Evolutionary conservation across 345 rosid species (phyloP), one percentile per base, ranked within the genome.

Genomic region (Eucalyptus leucophloia): DNA sequence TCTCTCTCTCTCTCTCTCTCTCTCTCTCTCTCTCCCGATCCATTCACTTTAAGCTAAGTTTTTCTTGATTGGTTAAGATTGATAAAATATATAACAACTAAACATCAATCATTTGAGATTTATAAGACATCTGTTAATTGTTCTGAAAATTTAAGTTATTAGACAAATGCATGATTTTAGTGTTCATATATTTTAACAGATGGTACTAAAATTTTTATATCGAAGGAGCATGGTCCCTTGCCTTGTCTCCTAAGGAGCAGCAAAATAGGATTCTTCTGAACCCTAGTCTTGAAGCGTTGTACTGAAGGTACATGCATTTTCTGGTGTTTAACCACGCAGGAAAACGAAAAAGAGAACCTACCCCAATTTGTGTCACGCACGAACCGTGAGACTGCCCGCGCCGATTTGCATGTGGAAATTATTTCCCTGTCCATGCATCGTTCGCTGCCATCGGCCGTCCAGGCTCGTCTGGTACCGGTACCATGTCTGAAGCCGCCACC

Each of bases 81-180:
- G 4, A 28, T 28, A 1, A 62, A 28, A 28, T 62, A 6, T 13
- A 26, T 24, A 56, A 23, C 62, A 56, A 26, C 30, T 56, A 24
- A 56, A 0, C 13, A 1, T 56, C 14, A 24, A 10, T 24, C 6
- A 9, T 24, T 23, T 24, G 6, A 56, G 13, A 56, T 56, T 56
- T 24, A 53, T 53, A 53, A 1, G 58, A 53, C 58, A 8, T 1
- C 2, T 16, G 1, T 65, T 9, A 17, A 65, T 0, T 7, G 0
- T 65, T n/a, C 37, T 15, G 2, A 65, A 65, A 65, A 16, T 4
- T 8, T 15, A n/a, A 30, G 17, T 28, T 62, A 12, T 30, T 28
- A 65, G 19, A n/a, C 16, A 8, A 65, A n/a, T 8, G 6, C 6
- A 7, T 4, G 77, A 65, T 65, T n/a, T 30, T 65, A 28, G 30